Evolutionary conservation across 73 alveolate genomes (phyloP).

Genomic region (Paramecium sexaurelia): DNA sequence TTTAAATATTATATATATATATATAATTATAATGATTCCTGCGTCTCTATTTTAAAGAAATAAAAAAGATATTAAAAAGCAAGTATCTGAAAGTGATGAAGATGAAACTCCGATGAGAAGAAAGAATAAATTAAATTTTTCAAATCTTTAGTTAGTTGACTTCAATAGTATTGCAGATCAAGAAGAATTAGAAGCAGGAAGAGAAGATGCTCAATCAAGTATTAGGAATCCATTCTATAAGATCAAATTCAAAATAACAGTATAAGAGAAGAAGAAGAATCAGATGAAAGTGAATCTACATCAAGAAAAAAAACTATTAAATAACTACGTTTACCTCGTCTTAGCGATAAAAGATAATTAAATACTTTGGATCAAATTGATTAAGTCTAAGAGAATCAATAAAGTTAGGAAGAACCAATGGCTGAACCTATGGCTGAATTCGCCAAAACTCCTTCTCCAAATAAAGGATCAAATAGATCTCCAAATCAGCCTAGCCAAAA

Average conservation of each 20-base stretch:
- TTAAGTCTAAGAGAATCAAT: not conserved
- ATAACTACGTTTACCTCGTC: not conserved
- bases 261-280: slow-evolving; percentile 36
- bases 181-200: not conserved
- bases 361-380: not conserved
- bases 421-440: slow-evolving; percentile 46
- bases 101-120: slow-evolving; percentile 29
- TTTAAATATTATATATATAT: not conserved
- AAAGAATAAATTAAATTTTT: not conserved
- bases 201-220: not conserved
- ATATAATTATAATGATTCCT: slow-evolving; percentile 8
- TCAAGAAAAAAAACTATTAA: not conserved
- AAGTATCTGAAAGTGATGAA: slow-evolving; percentile 22
- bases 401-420: slow-evolving; percentile 28
- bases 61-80: not conserved
- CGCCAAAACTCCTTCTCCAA: not conserved
- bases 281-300: not conserved
- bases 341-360: not conserved
- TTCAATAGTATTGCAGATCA: not conserved
- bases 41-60: slow-evolving; percentile 10
- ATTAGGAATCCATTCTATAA: not conserved
- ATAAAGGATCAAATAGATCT: not conserved
- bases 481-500: not conserved
- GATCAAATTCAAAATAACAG: not conserved
- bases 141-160: not conserved